phyloP scores from a whole-genome alignment of 768 basidiomycete species.

The Myochromella boudieri region DNA sequence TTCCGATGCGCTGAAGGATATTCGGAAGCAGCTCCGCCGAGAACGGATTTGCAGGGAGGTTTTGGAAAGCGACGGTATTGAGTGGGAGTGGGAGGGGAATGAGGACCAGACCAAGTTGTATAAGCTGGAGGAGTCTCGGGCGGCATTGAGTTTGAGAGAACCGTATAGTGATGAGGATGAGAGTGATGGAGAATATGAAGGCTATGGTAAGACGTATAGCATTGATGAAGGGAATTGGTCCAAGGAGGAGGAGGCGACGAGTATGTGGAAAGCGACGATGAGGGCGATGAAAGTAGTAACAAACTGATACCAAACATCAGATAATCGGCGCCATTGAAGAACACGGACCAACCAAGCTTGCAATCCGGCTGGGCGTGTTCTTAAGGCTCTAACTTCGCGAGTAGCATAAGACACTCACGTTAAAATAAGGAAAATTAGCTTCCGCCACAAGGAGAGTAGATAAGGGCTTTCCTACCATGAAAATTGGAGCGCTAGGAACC shows the following conservation, averaged over 20 bases:
- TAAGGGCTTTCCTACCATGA: no score
- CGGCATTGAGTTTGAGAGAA: not conserved
- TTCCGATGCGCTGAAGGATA: not conserved
- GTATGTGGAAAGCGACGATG: not conserved
- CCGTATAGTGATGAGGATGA: not conserved
- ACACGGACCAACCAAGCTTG: no score
- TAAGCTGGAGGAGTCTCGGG: not conserved
- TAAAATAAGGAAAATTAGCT: no score
- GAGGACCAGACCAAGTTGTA: not conserved
- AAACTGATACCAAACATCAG: not conserved
- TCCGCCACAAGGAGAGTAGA: no score
- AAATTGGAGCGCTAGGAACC: no score
- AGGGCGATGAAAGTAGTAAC: no score
- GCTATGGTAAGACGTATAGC: no score
- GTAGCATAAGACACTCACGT: no score
- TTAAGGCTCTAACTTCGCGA: no score
- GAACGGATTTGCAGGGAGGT: conserved; percentile 3
- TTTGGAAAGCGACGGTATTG: not conserved
- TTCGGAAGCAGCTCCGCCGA: no score
- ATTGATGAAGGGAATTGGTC: not conserved
- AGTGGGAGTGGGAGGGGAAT: not conserved
- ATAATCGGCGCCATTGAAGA: no score
- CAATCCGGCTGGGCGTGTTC: no score
- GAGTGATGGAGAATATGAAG: not conserved
- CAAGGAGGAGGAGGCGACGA: not conserved